These are phyloP conservation scores for Sindora glabra DNA, from an alignment of 306 rosid genomes.

Conservation along the genomic window DNA sequence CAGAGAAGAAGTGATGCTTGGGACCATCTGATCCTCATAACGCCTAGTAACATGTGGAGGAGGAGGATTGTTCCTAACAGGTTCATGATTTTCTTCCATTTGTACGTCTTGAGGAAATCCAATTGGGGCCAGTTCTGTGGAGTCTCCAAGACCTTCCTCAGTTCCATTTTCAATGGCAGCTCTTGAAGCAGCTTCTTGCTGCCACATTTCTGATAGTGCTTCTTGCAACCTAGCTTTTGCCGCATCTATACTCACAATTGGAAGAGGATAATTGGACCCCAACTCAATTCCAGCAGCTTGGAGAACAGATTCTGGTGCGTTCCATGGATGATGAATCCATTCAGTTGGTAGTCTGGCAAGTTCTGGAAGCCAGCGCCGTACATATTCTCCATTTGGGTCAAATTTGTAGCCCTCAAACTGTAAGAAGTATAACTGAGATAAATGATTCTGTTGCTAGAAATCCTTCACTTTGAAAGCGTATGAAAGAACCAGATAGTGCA, in stretches of 20 bases:
- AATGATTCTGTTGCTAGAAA: constrained; percentile 1
- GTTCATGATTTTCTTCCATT: constrained; percentile 67
- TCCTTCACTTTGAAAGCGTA: constrained; percentile 14
- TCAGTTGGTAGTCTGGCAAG: constrained; percentile 84
- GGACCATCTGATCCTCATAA: constrained; percentile 92
- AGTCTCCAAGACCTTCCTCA: constrained; percentile 92
- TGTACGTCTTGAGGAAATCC: constrained; percentile 67
- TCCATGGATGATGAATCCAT: constrained; percentile 96
- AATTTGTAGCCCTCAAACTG: constrained; percentile 85
- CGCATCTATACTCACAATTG: constrained; percentile 63
- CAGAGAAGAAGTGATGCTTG: constrained; percentile 61
- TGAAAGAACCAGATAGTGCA: too few species aligned
- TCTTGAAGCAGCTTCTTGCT: constrained; percentile 76
- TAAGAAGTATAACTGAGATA: constrained; percentile 16
- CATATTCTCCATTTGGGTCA: constrained; percentile 86
- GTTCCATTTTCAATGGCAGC: constrained; percentile 74
- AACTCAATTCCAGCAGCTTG: constrained; percentile 92
- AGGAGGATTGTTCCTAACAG: constrained; percentile 37
- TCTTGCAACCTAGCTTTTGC: constrained; percentile 67
- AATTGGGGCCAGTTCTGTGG: constrained; percentile 49
- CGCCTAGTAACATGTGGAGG: constrained; percentile 34
- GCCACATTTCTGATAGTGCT: constrained; percentile 70
- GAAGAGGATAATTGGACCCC: constrained; percentile 88
- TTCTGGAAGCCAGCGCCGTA: constrained; percentile 92
- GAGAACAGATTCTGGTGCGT: constrained; percentile 76